Evolutionary conservation across 2,329 filamentous ascomycete genomes (phyloP).

Genomic region (Gaeumannomyces tritici): DNA sequence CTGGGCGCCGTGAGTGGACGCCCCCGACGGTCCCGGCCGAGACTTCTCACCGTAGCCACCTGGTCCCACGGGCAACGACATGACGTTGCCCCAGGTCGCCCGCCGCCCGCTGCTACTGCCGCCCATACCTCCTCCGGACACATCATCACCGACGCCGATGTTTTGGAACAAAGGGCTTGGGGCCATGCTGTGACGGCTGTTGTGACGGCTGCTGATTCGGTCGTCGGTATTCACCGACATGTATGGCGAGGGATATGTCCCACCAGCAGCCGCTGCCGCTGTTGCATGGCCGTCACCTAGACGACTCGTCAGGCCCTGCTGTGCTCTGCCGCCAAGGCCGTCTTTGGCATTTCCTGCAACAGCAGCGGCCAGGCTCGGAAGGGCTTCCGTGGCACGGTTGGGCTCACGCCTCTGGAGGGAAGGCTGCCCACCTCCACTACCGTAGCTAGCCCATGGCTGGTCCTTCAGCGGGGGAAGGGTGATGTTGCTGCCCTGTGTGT

Average conservation of each 20-base stretch:
- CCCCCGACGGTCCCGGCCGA: neutral
- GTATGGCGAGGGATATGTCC: neutral
- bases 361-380: neutral
- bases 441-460: neutral
- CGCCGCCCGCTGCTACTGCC: neutral
- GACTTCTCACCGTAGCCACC: neutral
- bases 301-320: neutral
- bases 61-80: neutral
- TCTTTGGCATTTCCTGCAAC: neutral
- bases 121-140: neutral
- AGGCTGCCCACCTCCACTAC: neutral
- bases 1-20: neutral
- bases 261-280: neutral
- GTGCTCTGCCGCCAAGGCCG: neutral
- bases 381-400: neutral
- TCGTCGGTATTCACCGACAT: neutral
- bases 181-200: neutral
- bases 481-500: neutral
- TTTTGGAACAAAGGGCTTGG: neutral
- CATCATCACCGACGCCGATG: neutral
- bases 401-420: neutral
- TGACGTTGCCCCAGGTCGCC: neutral
- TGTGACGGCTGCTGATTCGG: neutral
- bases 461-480: neutral
- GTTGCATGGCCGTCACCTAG: neutral